Base-by-base conservation (phyloP, 768 basidiomycete species). In the Tylopilus rubrobrunneus region DNA sequence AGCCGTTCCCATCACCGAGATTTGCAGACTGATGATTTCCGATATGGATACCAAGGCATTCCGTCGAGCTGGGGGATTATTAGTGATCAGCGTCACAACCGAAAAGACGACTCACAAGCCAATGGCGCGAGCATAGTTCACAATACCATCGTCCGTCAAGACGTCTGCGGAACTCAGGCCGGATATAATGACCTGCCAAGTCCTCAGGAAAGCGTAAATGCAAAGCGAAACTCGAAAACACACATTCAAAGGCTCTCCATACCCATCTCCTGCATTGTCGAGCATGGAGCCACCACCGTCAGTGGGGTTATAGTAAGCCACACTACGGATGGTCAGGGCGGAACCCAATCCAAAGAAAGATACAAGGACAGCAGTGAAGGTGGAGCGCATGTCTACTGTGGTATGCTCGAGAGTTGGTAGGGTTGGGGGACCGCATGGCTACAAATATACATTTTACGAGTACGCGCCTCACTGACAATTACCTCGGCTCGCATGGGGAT, bases 91-190 rank as follows among this genome's bases (percentile, higher is more conserved):
- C 34, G 9, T 27, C 12, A 7, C 6, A 7, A 33, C 10, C 21
- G 29, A 0, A 4, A 4, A 48, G 39, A 15, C 1, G 2, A 65
- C 78, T 58, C 56, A 86, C 84, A 85, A 85, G n/a, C 83, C 84
- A 54, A 86, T 77, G 4, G 84, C 76, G 21, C 64, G 72, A 1
- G 82, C 84, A 62, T 75, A 87, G 59, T 83, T 84, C 31, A 81
- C 36, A 49, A 85, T 66, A 1, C 85, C 84, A 34, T 66, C 57
- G 52, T 81, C 74, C 1, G 78, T 83, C 48, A 86, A 77, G 23
- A 86, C 81, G 1, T 45, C 71, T 3, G 81, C 66, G 5, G 82
- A 84, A 56, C 84, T 86, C 41, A 78, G 64, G 1, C 79, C 84
- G 5, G 86, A 87, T 51, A 87, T 77, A 55, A 88, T 85, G 39